Evolutionary conservation across 2,329 filamentous ascomycete genomes (phyloP).

Genomic region (Neoascochyta sp.): DNA sequence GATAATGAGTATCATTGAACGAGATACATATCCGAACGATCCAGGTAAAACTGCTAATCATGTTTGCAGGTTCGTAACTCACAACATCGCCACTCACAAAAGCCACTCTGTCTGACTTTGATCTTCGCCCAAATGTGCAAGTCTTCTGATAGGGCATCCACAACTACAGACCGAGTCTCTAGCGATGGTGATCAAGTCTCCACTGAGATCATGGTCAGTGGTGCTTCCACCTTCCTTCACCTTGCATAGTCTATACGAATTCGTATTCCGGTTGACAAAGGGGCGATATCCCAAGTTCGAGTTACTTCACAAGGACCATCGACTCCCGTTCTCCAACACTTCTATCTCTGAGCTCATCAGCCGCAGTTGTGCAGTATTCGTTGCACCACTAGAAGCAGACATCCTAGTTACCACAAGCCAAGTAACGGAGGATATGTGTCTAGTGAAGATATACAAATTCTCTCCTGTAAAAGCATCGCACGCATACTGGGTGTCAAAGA

Average conservation of each 20-base stretch:
- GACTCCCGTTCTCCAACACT: slow-evolving; percentile 2
- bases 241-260: slow-evolving; percentile 5
- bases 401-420: neutral
- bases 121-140: slow-evolving; percentile 16
- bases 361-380: slow-evolving; percentile 3
- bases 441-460: slow-evolving; percentile 9
- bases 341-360: neutral
- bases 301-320: slow-evolving; percentile 5
- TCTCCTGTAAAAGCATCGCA: neutral
- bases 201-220: slow-evolving; percentile 10
- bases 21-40: no score
- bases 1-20: slow-evolving; percentile 12
- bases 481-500: slow-evolving; percentile 10
- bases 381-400: slow-evolving; percentile 1
- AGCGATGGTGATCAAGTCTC: slow-evolving; percentile 14
- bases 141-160: neutral
- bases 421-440: slow-evolving; percentile 4
- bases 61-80: slow-evolving; percentile 25
- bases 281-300: slow-evolving; percentile 9
- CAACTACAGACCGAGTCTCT: neutral
- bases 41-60: neutral
- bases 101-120: slow-evolving; percentile 16
- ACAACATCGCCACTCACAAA: slow-evolving; percentile 34
- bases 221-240: slow-evolving; percentile 2
- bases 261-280: slow-evolving; percentile 9